Percentiles rank a stretch among this genome's conserved stretches.
phyloP scores from a whole-genome alignment of 1,284 basidiomycete genomes.

The Erythrobasidium hasegawianum region DNA sequence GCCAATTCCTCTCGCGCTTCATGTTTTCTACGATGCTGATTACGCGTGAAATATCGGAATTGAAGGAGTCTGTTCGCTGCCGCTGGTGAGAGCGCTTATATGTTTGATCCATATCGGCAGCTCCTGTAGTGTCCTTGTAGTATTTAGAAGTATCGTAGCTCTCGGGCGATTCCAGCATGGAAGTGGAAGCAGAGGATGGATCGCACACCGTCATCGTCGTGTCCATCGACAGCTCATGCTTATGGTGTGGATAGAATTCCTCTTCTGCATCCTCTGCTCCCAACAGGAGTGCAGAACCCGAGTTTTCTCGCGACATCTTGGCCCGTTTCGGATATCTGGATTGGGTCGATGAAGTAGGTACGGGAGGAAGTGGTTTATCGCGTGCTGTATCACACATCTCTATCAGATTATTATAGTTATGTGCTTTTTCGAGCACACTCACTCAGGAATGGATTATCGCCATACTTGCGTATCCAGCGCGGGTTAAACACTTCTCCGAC shows the following conservation, averaged over 20 bases:
- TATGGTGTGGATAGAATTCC: background rate
- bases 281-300: background rate
- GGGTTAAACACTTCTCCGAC: slow-evolving; percentile 9
- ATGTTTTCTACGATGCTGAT: slow-evolving; percentile 37
- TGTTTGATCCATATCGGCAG: too few relatives aligned
- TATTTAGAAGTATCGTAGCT: too few relatives aligned
- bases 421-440: background rate
- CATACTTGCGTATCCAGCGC: slow-evolving; percentile 4
- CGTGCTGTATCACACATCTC: background rate
- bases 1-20: slow-evolving; percentile 38
- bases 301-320: background rate
- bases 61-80: too few relatives aligned
- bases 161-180: too few relatives aligned
- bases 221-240: background rate
- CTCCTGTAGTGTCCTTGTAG: too few relatives aligned
- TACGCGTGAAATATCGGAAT: slow-evolving; percentile 1
- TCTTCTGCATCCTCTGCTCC: background rate
- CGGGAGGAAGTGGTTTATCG: slow-evolving; percentile 1
- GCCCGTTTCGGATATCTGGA: background rate
- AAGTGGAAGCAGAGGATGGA: too few relatives aligned
- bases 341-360: background rate
- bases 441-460: background rate
- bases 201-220: background rate
- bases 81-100: too few relatives aligned
- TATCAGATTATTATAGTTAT: background rate